Percentiles rank a stretch among this genome's conserved stretches.
These are phyloP conservation scores for Pichia sp. DNA, from an alignment of 1,139 yeast species.

Conservation along the genomic window DNA sequence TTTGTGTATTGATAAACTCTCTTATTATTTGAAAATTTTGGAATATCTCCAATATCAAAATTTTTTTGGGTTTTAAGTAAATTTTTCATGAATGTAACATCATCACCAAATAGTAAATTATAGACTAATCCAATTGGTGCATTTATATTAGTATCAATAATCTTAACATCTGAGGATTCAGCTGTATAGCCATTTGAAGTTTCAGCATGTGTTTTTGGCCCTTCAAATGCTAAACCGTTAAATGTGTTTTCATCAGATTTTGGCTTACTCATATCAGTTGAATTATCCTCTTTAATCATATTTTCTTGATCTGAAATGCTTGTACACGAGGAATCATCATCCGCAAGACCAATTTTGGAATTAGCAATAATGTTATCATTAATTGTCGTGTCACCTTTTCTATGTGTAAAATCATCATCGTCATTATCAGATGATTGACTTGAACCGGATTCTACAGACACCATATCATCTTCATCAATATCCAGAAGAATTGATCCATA, in stretches of 20 bases:
- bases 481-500: conserved; percentile 18
- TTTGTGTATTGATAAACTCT: conserved; percentile 70
- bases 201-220: conserved; percentile 53
- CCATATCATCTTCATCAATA: conserved; percentile 24
- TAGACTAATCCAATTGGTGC: conserved; percentile 84
- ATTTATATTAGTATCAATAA: conserved; percentile 49
- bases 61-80: conserved; percentile 66
- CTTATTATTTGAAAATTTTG: conserved; percentile 37
- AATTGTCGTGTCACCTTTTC: not conserved
- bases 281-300: conserved; percentile 34
- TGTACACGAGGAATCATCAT: conserved; percentile 17
- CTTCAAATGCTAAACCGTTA: conserved; percentile 37
- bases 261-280: not conserved
- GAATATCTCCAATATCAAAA: conserved; percentile 55
- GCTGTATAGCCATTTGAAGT: conserved; percentile 46
- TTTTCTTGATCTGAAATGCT: conserved; percentile 26
- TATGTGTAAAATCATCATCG: conserved; percentile 7
- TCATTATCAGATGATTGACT: conserved; percentile 20
- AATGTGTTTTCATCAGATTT: conserved; percentile 37
- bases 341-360: not conserved
- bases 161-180: conserved; percentile 53
- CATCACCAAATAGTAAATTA: conserved; percentile 65
- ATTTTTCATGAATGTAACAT: conserved; percentile 49
- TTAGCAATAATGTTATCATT: conserved; percentile 12
- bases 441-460: conserved; percentile 19